These are phyloP conservation scores for Musa acuminata DNA, from an alignment of 176 grass and related monocot species.

Conservation along the genomic window DNA sequence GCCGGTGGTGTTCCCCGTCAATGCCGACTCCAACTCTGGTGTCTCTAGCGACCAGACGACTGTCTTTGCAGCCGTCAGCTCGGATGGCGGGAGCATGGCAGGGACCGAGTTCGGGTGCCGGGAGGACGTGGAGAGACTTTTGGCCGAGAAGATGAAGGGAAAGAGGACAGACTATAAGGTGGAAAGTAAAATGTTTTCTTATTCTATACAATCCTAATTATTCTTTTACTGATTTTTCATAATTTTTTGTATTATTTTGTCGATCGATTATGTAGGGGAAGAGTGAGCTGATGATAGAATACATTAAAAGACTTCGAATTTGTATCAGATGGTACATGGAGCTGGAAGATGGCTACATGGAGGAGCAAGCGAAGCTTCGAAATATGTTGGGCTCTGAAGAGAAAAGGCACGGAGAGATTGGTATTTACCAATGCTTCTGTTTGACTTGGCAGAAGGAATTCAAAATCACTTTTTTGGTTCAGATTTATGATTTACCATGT, in stretches of 20 bases:
- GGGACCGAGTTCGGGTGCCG: conserved; percentile 47
- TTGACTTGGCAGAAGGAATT: not conserved
- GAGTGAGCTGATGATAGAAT: conserved; percentile 69
- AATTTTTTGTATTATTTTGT: not conserved
- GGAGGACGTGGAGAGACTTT: conserved; percentile 67
- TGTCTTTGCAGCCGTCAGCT: no score
- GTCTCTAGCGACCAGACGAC: not conserved
- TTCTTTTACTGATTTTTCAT: not conserved
- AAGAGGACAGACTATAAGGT: conserved; percentile 83
- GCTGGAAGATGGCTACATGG: conserved; percentile 52
- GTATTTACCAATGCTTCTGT: conserved; percentile 21
- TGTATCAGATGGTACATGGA: conserved; percentile 58
- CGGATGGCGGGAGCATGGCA: no score
- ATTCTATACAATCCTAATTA: not conserved
- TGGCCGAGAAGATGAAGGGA: conserved; percentile 70
- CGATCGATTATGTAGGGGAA: conserved; percentile 33
- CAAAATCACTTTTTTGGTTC: not conserved
- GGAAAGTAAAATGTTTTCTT: not conserved
- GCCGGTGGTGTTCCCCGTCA: conserved; percentile 53
- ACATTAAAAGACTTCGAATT: conserved; percentile 71
- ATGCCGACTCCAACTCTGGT: conserved; percentile 24
- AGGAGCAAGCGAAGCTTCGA: conserved; percentile 54
- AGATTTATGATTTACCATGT: not conserved
- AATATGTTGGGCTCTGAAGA: conserved; percentile 40
- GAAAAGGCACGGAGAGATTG: conserved; percentile 37